A percentile compares a stretch with the other conserved stretches of the same genome.
Evolutionary conservation across 257 asterid species (phyloP).

Genomic region (Salvia rosmarinus): DNA sequence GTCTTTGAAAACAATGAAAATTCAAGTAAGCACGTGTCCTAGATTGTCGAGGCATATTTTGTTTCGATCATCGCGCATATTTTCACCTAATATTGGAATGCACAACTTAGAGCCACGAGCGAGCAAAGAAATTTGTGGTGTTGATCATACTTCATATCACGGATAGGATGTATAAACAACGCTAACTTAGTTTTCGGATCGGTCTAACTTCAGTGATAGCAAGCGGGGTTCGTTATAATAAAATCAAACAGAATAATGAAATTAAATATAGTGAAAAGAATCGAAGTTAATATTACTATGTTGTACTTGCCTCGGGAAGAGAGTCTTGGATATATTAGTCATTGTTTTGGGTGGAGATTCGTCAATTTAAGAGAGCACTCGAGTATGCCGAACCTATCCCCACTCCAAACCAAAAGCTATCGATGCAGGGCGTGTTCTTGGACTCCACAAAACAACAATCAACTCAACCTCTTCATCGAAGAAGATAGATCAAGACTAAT

Average conservation of each 20-base stretch:
- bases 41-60: too few relatives aligned
- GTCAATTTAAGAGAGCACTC: conserved; percentile 67
- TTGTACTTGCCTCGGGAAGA: conserved; percentile 47
- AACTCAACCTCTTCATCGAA: background rate
- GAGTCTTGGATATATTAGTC: conserved; percentile 31
- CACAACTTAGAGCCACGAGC: too few relatives aligned
- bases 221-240: background rate
- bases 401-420: conserved; percentile 78
- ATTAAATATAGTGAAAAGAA: background rate
- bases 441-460: conserved; percentile 55
- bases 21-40: too few relatives aligned
- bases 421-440: conserved; percentile 84
- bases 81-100: background rate
- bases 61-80: background rate
- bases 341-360: conserved; percentile 52
- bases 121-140: too few relatives aligned
- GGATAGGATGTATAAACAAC: too few relatives aligned
- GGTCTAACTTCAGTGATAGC: background rate
- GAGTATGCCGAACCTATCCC: conserved; percentile 87
- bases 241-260: background rate
- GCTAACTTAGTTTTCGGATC: background rate
- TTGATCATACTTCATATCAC: too few relatives aligned
- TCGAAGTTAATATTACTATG: background rate
- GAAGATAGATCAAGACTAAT: background rate
- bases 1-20: too few relatives aligned